Percentiles rank a stretch among this genome's conserved stretches.
Conservation (phyloP, 768 basidiomycete species). For the Termitomyces sp. region DNA sequence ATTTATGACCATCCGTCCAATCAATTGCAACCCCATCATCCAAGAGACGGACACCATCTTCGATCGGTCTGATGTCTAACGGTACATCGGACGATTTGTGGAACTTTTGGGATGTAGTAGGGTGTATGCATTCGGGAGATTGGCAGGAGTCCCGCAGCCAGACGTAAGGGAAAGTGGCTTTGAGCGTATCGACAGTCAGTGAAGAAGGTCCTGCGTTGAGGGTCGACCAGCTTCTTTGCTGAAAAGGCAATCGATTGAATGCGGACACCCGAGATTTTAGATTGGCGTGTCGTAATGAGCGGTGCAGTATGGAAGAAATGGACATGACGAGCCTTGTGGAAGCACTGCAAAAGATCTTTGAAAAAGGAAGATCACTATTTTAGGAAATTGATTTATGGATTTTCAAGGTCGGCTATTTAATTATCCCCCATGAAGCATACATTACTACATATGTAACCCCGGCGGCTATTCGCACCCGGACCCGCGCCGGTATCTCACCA, state of each 20-base stretch:
- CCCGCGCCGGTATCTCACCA: too few species aligned
- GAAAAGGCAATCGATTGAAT: background rate
- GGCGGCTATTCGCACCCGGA: too few species aligned
- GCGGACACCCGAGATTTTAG: background rate
- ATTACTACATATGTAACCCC: too few species aligned
- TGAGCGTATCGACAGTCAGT: conserved; percentile 33
- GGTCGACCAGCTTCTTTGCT: conserved; percentile 16
- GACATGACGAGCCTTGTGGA: background rate
- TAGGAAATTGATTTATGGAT: too few species aligned
- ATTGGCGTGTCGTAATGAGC: background rate
- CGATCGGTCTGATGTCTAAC: conserved; percentile 36
- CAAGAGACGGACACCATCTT: conserved; percentile 33
- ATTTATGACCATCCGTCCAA: conserved; percentile 59
- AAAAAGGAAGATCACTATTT: too few species aligned
- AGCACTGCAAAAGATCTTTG: too few species aligned
- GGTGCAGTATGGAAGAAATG: background rate
- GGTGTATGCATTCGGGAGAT: conserved; percentile 64
- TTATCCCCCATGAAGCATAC: too few species aligned
- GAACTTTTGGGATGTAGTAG: conserved; percentile 73
- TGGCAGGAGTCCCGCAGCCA: conserved; percentile 88
- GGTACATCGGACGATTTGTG: conserved; percentile 65
- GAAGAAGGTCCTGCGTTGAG: conserved; percentile 18
- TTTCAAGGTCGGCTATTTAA: too few species aligned
- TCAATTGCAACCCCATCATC: conserved; percentile 40
- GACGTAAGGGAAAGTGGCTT: conserved; percentile 49